These are phyloP conservation scores for Epichloe sp. DNA, from an alignment of 2,329 filamentous ascomycete species.

Conservation along the genomic window DNA sequence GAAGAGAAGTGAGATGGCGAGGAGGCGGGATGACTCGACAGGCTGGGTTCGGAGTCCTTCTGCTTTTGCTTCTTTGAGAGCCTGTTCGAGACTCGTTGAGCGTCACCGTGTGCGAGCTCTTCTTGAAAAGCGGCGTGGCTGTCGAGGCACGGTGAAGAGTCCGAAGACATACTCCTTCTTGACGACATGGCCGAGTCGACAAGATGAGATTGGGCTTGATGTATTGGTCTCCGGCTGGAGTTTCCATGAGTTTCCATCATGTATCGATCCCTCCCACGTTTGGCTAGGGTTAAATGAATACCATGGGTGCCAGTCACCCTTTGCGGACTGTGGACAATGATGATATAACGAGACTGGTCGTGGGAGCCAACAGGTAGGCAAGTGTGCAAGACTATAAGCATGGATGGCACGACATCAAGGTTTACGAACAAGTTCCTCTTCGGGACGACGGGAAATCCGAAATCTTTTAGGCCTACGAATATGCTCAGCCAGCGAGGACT, in stretches of 20 bases:
- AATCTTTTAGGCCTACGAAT: background rate
- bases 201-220: background rate
- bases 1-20: background rate
- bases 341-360: background rate
- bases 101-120: background rate
- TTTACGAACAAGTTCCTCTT: background rate
- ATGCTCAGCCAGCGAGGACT: background rate
- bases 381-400: too few species aligned
- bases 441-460: background rate
- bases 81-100: background rate
- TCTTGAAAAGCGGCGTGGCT: background rate
- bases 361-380: too few species aligned
- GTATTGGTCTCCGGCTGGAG: background rate
- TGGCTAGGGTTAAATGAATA: background rate
- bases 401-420: background rate
- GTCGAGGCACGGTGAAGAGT: background rate
- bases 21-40: background rate
- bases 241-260: background rate
- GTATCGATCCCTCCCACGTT: background rate
- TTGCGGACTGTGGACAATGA: background rate
- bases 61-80: background rate
- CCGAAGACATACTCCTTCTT: background rate
- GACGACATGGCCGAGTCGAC: background rate
- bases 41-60: background rate
- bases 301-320: background rate